Evolutionary conservation across 495 filamentous ascomycete genomes (phyloP).

Genomic region (Thermothielavioides terrestris): DNA sequence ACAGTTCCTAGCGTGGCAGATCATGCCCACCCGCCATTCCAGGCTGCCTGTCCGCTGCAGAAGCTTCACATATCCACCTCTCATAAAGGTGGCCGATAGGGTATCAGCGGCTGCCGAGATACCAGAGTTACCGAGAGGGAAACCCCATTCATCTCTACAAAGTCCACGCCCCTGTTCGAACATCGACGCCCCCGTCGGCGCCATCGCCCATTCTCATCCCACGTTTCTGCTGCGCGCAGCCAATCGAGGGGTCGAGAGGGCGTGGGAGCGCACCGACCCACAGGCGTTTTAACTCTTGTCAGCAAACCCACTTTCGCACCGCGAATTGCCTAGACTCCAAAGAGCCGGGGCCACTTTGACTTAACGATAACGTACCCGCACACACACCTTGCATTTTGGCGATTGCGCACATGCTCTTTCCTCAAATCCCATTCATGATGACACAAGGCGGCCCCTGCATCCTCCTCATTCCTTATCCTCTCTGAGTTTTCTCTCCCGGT

Average conservation of each 20-base stretch:
- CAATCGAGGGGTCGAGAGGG: slow-evolving; percentile 10
- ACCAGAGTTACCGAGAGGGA: too few species aligned
- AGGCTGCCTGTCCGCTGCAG: not conserved
- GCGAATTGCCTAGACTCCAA: slow-evolving; percentile 23
- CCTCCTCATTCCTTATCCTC: not conserved
- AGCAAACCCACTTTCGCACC: slow-evolving; percentile 20
- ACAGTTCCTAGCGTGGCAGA: slow-evolving; percentile 2
- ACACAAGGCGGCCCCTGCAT: slow-evolving; percentile 2
- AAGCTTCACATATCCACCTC: not conserved
- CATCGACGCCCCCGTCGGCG: slow-evolving; percentile 17
- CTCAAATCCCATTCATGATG: not conserved
- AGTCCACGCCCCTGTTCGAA: slow-evolving; percentile 15
- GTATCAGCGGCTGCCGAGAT: not conserved
- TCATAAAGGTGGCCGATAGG: not conserved
- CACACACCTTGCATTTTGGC: slow-evolving; percentile 8
- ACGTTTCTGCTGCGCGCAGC: slow-evolving; percentile 20
- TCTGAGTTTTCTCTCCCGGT: not conserved
- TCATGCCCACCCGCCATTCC: slow-evolving; percentile 7
- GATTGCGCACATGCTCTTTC: slow-evolving; percentile 10
- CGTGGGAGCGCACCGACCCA: too few species aligned
- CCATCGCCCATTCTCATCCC: too few species aligned
- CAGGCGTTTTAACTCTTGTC: too few species aligned
- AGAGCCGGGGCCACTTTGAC: slow-evolving; percentile 28
- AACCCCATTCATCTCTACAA: slow-evolving; percentile 10
- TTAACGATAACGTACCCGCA: slow-evolving; percentile 25